Conservation (phyloP, 129 eudicot species). For the Sambucus nigra region DNA sequence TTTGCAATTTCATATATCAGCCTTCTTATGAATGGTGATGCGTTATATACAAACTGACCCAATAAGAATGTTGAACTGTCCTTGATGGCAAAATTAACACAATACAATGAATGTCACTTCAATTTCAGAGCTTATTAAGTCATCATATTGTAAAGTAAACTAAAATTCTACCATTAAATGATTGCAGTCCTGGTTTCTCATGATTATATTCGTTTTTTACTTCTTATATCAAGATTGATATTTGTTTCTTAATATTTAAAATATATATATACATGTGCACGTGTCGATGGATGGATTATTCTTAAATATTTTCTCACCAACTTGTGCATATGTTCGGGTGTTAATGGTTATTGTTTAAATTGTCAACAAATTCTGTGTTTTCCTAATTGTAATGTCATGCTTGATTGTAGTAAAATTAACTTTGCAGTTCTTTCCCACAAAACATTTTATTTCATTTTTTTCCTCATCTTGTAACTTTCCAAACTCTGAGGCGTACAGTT, state of each 20-base stretch:
- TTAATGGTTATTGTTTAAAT: too few relatives aligned
- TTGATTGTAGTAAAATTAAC: too few relatives aligned
- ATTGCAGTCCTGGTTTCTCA: neutral
- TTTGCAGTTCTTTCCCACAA: too few relatives aligned
- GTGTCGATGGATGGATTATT: neutral
- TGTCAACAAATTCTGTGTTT: too few relatives aligned
- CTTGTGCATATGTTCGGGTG: neutral
- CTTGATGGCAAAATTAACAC: neutral
- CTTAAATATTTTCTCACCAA: neutral
- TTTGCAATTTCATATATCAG: neutral
- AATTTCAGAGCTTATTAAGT: neutral
- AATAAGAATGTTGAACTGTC: neutral
- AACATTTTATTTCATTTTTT: too few relatives aligned
- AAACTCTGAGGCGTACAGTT: neutral
- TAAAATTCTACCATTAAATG: too few relatives aligned
- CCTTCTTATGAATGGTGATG: neutral
- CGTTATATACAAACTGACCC: neutral
- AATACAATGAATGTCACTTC: neutral
- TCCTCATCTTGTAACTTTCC: neutral
- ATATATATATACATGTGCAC: neutral
- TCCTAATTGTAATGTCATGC: too few relatives aligned
- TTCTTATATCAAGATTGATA: too few relatives aligned
- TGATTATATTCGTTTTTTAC: neutral
- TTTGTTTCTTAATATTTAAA: neutral
- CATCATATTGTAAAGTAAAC: neutral